phyloP scores from a whole-genome alignment of 2,329 filamentous ascomycete species.

The Teratosphaeria destructans region DNA sequence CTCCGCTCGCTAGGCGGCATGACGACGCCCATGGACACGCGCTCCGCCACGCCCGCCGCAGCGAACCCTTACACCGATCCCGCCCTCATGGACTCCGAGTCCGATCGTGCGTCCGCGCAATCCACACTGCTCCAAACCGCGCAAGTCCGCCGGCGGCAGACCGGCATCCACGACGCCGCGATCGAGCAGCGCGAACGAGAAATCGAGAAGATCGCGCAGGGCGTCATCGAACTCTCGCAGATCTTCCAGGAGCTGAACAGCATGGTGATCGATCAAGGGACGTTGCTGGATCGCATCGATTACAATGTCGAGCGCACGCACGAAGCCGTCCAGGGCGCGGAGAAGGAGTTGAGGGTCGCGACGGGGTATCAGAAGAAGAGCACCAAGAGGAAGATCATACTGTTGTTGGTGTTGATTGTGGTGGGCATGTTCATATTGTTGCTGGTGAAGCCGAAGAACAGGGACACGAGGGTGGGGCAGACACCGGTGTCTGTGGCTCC shows the following conservation, averaged over 20 bases:
- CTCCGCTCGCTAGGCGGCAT: slow-evolving; percentile 35
- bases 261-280: slow-evolving; percentile 59
- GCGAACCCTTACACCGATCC: slow-evolving; percentile 69
- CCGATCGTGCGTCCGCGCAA: slow-evolving; percentile 85
- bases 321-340: slow-evolving; percentile 83
- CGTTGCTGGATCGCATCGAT: slow-evolving; percentile 42
- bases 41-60: slow-evolving; percentile 34
- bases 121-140: slow-evolving; percentile 71
- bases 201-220: slow-evolving; percentile 95
- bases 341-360: slow-evolving; percentile 81
- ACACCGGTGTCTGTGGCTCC: background rate
- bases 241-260: slow-evolving; percentile 92
- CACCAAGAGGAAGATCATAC: slow-evolving; percentile 84
- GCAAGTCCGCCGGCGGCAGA: slow-evolving; percentile 49
- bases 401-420: slow-evolving; percentile 76
- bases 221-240: slow-evolving; percentile 92
- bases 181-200: slow-evolving; percentile 91
- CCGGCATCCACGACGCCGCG: slow-evolving; percentile 60
- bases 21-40: slow-evolving; percentile 36
- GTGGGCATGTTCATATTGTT: slow-evolving; percentile 78
- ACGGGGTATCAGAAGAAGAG: slow-evolving; percentile 80
- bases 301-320: slow-evolving; percentile 96
- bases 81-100: slow-evolving; percentile 83
- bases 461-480: slow-evolving; percentile 2
- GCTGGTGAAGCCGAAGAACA: slow-evolving; percentile 61